Conservation (phyloP, 2,329 filamentous ascomycete species). For the Cadophora sp. region DNA sequence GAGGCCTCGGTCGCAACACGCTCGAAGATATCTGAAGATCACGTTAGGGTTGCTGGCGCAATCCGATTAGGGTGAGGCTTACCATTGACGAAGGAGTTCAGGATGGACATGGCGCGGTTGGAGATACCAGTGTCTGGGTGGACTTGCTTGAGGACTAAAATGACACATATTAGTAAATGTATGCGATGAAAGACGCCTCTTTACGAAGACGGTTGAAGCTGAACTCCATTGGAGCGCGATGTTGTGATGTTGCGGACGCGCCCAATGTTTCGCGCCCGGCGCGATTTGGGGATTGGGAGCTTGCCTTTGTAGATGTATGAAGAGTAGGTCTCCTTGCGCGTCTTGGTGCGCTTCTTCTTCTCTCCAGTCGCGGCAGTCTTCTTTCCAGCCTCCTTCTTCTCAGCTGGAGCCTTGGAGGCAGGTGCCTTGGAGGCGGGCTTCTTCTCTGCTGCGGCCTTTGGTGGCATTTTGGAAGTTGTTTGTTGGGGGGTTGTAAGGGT, state of each 20-base stretch:
- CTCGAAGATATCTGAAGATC: conserved; percentile 90
- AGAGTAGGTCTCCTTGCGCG: conserved; percentile 99
- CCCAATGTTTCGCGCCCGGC: conserved; percentile 26
- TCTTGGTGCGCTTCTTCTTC: conserved; percentile 99
- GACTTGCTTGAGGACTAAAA: conserved; percentile 96
- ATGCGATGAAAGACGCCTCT: conserved; percentile 35
- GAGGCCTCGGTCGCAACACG: conserved; percentile 97
- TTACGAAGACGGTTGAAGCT: conserved; percentile 18
- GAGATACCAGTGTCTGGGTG: conserved; percentile 99
- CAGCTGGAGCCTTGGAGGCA: conserved; percentile 81
- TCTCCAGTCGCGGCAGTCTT: conserved; percentile 96
- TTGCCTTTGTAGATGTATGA: conserved; percentile 99
- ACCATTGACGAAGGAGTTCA: conserved; percentile 99
- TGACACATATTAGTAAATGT: conserved; percentile 47
- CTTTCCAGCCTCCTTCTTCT: conserved; percentile 99
- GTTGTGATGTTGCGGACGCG: conserved; percentile 33
- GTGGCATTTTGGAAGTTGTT: conserved; percentile 77
- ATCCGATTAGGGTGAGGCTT: conserved; percentile 49
- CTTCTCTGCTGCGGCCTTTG: conserved; percentile 93
- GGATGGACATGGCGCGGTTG: conserved; percentile 99
- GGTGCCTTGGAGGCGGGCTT: conserved; percentile 98
- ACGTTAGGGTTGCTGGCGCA: conserved; percentile 37
- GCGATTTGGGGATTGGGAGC: conserved; percentile 45
- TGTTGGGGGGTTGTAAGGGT: conserved; percentile 37
- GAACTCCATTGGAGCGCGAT: conserved; percentile 15